These are phyloP conservation scores for Trametes polyzona DNA, from an alignment of 1,284 basidiomycete species.

Conservation along the genomic window DNA sequence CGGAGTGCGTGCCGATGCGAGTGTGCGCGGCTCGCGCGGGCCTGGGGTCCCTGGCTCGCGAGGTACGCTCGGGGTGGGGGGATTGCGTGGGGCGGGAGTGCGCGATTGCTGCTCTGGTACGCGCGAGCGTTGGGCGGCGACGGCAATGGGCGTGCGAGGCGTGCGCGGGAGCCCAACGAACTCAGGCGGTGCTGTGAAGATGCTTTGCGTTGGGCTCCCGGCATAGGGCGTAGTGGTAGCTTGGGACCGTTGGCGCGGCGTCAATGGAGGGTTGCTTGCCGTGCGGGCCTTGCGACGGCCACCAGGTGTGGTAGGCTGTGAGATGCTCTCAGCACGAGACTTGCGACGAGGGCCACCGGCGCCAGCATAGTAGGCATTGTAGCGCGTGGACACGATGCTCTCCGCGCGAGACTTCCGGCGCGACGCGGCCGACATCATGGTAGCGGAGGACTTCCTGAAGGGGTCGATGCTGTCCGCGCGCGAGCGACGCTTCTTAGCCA, in stretches of 20 bases:
- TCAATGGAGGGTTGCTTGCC: not conserved
- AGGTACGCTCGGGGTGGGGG: not conserved
- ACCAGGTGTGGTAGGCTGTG: not conserved
- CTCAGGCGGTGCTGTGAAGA: slow-evolving; percentile 9
- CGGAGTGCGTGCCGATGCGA: not conserved
- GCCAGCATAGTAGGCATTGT: not conserved
- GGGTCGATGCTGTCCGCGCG: slow-evolving; percentile 27
- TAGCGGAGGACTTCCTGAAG: slow-evolving; percentile 19
- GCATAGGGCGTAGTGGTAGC: not conserved
- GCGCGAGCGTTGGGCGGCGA: slow-evolving; percentile 15
- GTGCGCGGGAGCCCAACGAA: slow-evolving; percentile 14
- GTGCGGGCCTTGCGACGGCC: slow-evolving; percentile 18
- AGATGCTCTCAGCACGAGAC: slow-evolving; percentile 2
- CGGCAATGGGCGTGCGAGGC: slow-evolving; percentile 15
- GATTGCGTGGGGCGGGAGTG: not conserved
- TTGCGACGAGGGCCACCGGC: not conserved
- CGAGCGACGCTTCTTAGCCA: slow-evolving; percentile 22
- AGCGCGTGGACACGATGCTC: slow-evolving; percentile 4
- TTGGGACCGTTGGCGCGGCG: slow-evolving; percentile 12
- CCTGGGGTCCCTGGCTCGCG: not conserved
- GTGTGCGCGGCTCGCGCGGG: slow-evolving; percentile 5
- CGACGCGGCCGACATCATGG: not conserved
- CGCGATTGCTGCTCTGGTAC: not conserved
- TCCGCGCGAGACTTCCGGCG: slow-evolving; percentile 21
- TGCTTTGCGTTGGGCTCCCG: not conserved